phyloP scores from a whole-genome alignment of 768 basidiomycete species.

The Nevesoporus exiguus region DNA sequence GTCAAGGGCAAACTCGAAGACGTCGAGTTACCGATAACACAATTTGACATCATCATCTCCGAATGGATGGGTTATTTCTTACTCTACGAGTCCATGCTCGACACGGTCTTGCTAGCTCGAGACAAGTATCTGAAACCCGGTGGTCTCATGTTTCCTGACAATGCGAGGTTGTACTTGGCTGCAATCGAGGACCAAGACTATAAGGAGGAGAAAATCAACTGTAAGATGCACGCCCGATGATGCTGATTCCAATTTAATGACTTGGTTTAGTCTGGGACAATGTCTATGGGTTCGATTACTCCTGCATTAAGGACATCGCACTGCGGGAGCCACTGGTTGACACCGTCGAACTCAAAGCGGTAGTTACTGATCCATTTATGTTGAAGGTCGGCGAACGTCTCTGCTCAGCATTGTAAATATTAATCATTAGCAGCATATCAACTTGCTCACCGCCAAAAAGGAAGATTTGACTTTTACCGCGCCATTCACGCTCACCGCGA shows the following conservation, averaged over 20 bases:
- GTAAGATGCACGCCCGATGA: constrained; percentile 38
- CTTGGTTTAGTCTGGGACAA: constrained; percentile 87
- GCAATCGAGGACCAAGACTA: constrained; percentile 99
- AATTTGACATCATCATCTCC: constrained; percentile 98
- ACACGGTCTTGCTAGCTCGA: constrained; percentile 93
- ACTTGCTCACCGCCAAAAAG: constrained; percentile 88
- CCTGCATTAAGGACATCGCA: constrained; percentile 98
- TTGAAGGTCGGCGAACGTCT: constrained; percentile 62
- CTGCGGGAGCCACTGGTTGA: constrained; percentile 95
- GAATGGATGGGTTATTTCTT: constrained; percentile 99
- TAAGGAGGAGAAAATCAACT: constrained; percentile 99
- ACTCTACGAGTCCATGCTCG: constrained; percentile 98
- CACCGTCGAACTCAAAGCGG: constrained; percentile 95
- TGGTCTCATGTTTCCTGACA: constrained; percentile 96
- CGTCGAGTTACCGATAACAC: constrained; percentile 75
- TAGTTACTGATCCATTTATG: constrained; percentile 88
- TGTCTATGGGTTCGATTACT: constrained; percentile 99
- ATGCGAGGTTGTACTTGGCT: constrained; percentile 85
- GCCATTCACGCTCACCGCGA: constrained; percentile 75
- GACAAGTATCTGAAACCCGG: constrained; percentile 93
- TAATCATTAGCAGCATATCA: constrained; percentile 62
- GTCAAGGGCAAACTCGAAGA: constrained; percentile 99
- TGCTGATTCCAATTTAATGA: constrained; percentile 2
- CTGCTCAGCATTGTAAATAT: not conserved
- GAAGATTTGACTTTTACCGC: constrained; percentile 88